These are phyloP conservation scores for Mariannaea elegans DNA, from an alignment of 2,329 filamentous ascomycete genomes.

Conservation along the genomic window DNA sequence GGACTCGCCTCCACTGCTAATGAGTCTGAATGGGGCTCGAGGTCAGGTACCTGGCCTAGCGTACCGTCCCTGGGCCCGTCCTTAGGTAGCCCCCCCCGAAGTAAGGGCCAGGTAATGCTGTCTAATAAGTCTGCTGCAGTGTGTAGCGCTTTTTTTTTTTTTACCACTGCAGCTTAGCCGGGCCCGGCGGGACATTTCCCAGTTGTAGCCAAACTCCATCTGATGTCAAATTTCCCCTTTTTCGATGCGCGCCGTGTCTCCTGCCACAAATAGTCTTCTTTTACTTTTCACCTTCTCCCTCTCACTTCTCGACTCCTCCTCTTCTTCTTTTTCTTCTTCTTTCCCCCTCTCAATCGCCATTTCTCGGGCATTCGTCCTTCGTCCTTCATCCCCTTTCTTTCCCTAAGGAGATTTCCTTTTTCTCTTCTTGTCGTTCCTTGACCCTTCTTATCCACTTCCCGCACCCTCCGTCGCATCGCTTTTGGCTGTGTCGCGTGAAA, in stretches of 20 bases:
- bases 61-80: constrained; percentile 16
- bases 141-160: no score
- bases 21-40: constrained; percentile 9
- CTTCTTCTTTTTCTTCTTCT: constrained; percentile 40
- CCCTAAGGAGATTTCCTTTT: constrained; percentile 39
- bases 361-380: constrained; percentile 29
- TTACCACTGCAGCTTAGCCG: neutral
- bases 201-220: constrained; percentile 27
- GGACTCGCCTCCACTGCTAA: constrained; percentile 6
- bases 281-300: constrained; percentile 29
- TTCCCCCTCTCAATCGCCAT: constrained; percentile 35
- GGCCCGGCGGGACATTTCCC: constrained; percentile 14
- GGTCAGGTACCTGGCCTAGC: constrained; percentile 7
- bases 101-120: constrained; percentile 1
- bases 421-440: constrained; percentile 51
- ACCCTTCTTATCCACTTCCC: constrained; percentile 33
- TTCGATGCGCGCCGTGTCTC: constrained; percentile 39
- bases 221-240: constrained; percentile 51
- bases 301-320: constrained; percentile 43
- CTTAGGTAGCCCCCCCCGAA: constrained; percentile 13
- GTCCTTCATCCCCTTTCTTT: constrained; percentile 22
- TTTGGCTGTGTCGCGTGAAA: constrained; percentile 31
- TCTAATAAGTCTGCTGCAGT: neutral
- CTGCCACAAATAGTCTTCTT: constrained; percentile 35
- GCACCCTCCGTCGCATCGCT: constrained; percentile 39